phyloP scores from a whole-genome alignment of 441 rosid genomes.

The Kokia cookei region DNA sequence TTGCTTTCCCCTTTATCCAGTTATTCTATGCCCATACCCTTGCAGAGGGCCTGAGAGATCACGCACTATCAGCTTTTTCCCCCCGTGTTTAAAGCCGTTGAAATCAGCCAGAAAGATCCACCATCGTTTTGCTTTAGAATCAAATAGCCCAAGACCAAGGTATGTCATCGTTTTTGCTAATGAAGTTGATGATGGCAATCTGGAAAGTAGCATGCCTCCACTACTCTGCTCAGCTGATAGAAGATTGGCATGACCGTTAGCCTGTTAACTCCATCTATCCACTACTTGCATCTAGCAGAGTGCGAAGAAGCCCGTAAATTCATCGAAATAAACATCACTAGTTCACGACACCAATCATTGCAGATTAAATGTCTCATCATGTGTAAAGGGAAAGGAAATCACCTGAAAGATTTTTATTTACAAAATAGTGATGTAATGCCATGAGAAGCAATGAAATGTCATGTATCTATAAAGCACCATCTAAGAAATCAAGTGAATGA shows the following conservation, averaged over 20 bases:
- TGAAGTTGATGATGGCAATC: not conserved
- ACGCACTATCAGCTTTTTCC: not conserved
- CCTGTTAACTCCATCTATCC: not conserved
- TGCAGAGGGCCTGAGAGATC: too few relatives aligned
- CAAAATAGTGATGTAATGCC: too few relatives aligned
- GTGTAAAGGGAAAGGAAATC: not conserved
- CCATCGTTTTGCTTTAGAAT: not conserved
- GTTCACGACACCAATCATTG: too few relatives aligned
- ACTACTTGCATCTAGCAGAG: not conserved
- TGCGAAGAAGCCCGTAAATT: too few relatives aligned
- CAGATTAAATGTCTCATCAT: not conserved
- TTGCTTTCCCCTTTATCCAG: not conserved
- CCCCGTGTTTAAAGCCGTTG: not conserved
- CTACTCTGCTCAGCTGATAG: too few relatives aligned
- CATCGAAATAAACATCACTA: too few relatives aligned
- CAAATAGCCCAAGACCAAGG: not conserved
- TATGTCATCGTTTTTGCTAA: not conserved
- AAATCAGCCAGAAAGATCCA: not conserved
- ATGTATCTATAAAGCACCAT: not conserved
- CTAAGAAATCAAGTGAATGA: too few relatives aligned
- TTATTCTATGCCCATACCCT: not conserved
- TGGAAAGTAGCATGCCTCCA: not conserved
- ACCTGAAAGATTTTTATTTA: not conserved
- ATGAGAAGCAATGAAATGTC: not conserved
- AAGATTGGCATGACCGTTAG: not conserved